Conservation (phyloP, 1,284 basidiomycete genomes). For the Sutorius eximius region DNA sequence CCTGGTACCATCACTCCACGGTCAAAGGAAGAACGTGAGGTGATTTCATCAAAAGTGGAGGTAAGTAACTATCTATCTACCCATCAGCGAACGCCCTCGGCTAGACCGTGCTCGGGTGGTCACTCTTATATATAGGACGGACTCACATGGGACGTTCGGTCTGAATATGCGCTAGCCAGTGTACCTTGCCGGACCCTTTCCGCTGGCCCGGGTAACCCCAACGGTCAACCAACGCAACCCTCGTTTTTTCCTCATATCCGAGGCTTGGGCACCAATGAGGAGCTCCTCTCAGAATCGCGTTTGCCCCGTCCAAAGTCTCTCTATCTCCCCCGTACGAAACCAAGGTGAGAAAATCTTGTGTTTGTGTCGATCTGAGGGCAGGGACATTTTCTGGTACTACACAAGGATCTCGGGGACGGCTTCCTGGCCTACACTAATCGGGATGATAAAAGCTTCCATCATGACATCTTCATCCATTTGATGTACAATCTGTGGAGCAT, state of each 20-base stretch:
- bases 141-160: slow-evolving; percentile 6
- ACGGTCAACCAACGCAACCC: neutral
- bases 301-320: too few species aligned
- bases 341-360: too few species aligned
- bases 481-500: neutral
- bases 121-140: too few species aligned
- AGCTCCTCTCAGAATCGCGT: too few species aligned
- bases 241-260: too few species aligned
- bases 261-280: too few species aligned
- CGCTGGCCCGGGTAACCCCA: neutral
- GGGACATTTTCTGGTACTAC: neutral
- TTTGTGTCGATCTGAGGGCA: neutral
- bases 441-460: neutral
- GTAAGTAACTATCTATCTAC: neutral
- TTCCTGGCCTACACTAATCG: neutral
- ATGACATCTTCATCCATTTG: neutral
- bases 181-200: too few species aligned
- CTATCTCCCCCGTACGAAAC: too few species aligned
- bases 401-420: neutral
- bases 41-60: neutral
- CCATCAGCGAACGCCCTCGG: neutral
- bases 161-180: slow-evolving; percentile 1
- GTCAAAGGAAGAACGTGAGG: neutral
- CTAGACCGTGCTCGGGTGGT: neutral
- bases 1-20: neutral